Evolutionary conservation across 192 early-diverging fungal genomes (phyloP).

Genomic region (Martensiomyces pterosporus): DNA sequence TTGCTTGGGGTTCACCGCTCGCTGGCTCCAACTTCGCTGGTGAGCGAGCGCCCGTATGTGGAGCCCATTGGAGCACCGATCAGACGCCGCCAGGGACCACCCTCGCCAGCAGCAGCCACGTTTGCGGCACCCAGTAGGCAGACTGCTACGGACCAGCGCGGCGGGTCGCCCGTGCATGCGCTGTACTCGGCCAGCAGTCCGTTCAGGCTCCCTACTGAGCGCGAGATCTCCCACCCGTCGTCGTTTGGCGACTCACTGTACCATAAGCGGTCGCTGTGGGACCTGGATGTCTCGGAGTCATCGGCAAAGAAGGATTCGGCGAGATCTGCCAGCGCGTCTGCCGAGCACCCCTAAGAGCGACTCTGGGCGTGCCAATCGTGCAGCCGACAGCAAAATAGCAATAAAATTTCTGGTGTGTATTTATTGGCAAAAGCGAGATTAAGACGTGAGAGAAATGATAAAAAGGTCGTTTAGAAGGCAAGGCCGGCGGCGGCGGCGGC

Average conservation of each 20-base stretch:
- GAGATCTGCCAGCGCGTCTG: too few relatives aligned
- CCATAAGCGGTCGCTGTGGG: constrained; percentile 14
- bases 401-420: not conserved
- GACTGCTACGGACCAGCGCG: not conserved
- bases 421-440: constrained; percentile 2
- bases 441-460: not conserved
- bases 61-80: constrained; percentile 43
- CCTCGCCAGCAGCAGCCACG: too few relatives aligned
- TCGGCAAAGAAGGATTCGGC: not conserved
- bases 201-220: constrained; percentile 5
- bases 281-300: constrained; percentile 4
- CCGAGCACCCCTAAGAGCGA: too few relatives aligned
- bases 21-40: not conserved
- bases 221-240: constrained; percentile 21
- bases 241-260: constrained; percentile 32
- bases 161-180: not conserved
- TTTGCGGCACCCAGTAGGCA: too few relatives aligned
- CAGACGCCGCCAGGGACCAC: constrained; percentile 12
- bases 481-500: constrained; percentile 7
- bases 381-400: not conserved
- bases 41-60: constrained; percentile 19
- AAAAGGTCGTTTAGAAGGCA: constrained; percentile 7
- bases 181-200: not conserved
- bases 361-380: too few relatives aligned
- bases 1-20: constrained; percentile 21